Evolutionary conservation across 2,329 filamentous ascomycete species (phyloP).

Genomic region (Cytospora mali): DNA sequence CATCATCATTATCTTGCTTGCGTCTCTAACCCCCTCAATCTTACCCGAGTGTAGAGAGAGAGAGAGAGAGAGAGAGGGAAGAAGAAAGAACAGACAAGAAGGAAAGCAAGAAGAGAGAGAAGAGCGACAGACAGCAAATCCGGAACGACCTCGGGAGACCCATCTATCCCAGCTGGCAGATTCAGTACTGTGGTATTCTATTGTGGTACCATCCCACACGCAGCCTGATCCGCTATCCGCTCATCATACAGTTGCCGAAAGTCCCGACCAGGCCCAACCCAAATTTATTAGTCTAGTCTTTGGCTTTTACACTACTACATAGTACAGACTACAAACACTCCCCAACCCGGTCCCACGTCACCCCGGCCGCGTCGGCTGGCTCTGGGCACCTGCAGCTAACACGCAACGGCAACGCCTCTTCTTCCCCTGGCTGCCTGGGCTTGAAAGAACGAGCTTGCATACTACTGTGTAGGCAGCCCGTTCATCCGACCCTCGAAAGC

Average conservation of each 20-base stretch:
- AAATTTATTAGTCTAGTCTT: slow-evolving; percentile 2
- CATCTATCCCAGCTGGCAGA: background rate
- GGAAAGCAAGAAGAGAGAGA: background rate
- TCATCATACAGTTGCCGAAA: slow-evolving; percentile 12
- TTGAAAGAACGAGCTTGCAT: slow-evolving; percentile 21
- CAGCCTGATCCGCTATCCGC: slow-evolving; percentile 9
- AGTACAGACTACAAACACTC: slow-evolving; percentile 8
- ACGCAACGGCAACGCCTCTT: slow-evolving; percentile 16
- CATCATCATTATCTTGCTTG: background rate
- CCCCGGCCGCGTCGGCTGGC: slow-evolving; percentile 2
- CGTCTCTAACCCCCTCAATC: background rate
- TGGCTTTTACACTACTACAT: background rate
- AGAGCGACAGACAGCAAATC: background rate
- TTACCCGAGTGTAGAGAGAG: too few species aligned
- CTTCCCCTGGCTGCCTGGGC: slow-evolving; percentile 1
- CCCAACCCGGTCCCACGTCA: slow-evolving; percentile 13
- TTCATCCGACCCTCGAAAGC: slow-evolving; percentile 6
- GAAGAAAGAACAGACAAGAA: background rate
- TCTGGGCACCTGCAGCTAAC: slow-evolving; percentile 20
- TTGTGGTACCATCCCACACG: slow-evolving; percentile 1
- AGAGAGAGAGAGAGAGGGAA: too few species aligned
- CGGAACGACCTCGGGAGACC: slow-evolving; percentile 5
- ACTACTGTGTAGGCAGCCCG: slow-evolving; percentile 15
- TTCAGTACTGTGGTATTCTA: background rate
- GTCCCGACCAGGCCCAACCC: slow-evolving; percentile 4